Base-by-base conservation (phyloP, 495 filamentous ascomycete genomes). In the Lasiosphaeris hirsuta region DNA sequence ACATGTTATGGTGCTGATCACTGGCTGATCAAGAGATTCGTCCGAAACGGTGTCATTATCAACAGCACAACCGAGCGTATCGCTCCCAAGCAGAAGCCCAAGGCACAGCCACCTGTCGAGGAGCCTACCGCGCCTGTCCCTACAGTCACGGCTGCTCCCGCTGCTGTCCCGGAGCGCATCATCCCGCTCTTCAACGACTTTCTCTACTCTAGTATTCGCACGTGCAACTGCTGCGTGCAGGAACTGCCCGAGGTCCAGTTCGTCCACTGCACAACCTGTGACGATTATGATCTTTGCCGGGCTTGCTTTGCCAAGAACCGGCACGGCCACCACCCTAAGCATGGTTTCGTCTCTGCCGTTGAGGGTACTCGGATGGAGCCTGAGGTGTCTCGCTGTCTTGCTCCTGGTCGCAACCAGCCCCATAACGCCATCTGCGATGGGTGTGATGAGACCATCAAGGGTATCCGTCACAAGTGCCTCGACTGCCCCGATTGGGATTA, bases 401-500 rank as follows among this genome's bases (percentile, higher is more conserved):
- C 79, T 30, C 84, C 92, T n/a, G 94, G 95, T 48, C 89, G 93
- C 52, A 87, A 88, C 66, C 80, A 84, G 65, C 76, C 79, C 39
- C 94, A 99, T 75, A 86, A 86, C 51, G 94, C 94, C 40, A 85
- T 95, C 61, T 99, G 94, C 67, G 94, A 99, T 75, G 90, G 91
- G 41, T 99, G 94, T 71, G 90, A 99, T 57, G 87, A 88, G 80
- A 83, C 81, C 64, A 95, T 98, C 63, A 80, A 82, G 65, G 94
- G 94, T 63, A 83, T 96, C 42, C 93, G 94, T 63, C 88, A 97
- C 82, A 99, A 99, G 81, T 99, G 94, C 75, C 79, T 97, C 61
- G 86, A 88, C 64, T 99, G 94, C 78, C 94, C 95, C 34, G 94
- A 99, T 68, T 99, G 89, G 90, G 94, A 99, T 63, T 96, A 89